Evolutionary conservation across 2,329 filamentous ascomycete genomes (phyloP).

Genomic region (Rutstroemia sp.): DNA sequence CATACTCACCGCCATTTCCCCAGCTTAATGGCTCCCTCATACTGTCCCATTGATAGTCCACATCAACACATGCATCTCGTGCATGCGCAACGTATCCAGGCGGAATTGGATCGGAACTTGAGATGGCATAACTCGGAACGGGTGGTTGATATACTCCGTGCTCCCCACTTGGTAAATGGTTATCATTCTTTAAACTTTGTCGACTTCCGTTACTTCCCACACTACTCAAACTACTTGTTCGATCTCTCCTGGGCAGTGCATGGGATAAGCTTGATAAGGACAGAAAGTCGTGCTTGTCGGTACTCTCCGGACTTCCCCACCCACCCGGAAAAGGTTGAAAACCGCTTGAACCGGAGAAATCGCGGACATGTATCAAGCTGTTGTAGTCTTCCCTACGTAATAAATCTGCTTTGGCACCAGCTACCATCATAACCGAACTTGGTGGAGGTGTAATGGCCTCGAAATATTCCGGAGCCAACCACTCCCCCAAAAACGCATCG

Average conservation of each 20-base stretch:
- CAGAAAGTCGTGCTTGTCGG: conserved; percentile 22
- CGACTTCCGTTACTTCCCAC: conserved; percentile 23
- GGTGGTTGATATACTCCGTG: conserved; percentile 61
- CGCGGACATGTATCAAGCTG: conserved; percentile 27
- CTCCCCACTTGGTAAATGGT: conserved; percentile 16
- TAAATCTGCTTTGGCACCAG: conserved; percentile 79
- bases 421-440: conserved; percentile 77
- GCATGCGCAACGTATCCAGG: conserved; percentile 85
- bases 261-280: conserved; percentile 22
- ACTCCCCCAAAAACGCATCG: conserved; percentile 91
- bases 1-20: conserved; percentile 80
- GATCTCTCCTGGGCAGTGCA: conserved; percentile 25
- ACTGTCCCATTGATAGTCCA: conserved; percentile 97
- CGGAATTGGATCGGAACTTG: conserved; percentile 72
- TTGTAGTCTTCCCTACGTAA: conserved; percentile 66
- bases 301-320: conserved; percentile 28
- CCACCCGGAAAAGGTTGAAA: conserved; percentile 32
- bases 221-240: conserved; percentile 29
- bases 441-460: conserved; percentile 88
- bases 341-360: conserved; percentile 24
- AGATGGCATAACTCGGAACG: conserved; percentile 75
- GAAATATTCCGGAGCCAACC: conserved; percentile 90
- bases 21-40: conserved; percentile 71
- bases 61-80: conserved; percentile 71
- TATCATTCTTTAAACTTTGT: conserved; percentile 12